Conservation (phyloP, 1,284 basidiomycete genomes). For the Pyrrhoderma lamaoense region DNA sequence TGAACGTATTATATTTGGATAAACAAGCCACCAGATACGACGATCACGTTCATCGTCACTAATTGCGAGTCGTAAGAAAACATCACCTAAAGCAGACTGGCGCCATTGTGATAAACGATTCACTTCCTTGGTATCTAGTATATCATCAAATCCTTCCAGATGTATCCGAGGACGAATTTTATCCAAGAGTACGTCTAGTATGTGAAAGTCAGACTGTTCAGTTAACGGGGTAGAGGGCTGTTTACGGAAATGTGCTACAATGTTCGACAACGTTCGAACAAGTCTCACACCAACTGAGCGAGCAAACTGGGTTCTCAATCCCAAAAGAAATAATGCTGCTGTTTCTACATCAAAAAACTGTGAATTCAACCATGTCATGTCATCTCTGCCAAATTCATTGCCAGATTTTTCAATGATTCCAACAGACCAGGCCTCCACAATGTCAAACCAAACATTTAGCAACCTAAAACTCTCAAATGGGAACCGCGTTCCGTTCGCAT, state of each 20-base stretch:
- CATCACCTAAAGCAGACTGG: conserved; percentile 43
- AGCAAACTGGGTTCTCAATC: conserved; percentile 47
- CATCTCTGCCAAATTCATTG: conserved; percentile 34
- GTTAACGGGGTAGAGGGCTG: conserved; percentile 27
- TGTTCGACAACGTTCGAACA: conserved; percentile 43
- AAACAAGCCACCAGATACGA: conserved; percentile 65
- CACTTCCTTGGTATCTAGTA: conserved; percentile 52
- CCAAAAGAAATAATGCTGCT: conserved; percentile 74
- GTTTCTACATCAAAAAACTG: conserved; percentile 61
- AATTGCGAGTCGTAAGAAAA: conserved; percentile 57
- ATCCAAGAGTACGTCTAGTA: conserved; percentile 47
- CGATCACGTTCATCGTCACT: conserved; percentile 58
- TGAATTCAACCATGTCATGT: conserved; percentile 31
- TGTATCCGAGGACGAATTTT: conserved; percentile 36
- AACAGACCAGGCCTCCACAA: conserved; percentile 66
- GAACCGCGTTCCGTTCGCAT: conserved; percentile 50
- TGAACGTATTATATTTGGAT: conserved; percentile 51
- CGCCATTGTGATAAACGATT: conserved; percentile 58
- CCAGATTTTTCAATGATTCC: conserved; percentile 38
- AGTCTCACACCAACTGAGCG: conserved; percentile 54
- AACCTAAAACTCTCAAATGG: conserved; percentile 60
- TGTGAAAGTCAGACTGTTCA: conserved; percentile 27
- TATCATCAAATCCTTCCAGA: conserved; percentile 58
- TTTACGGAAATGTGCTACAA: conserved; percentile 36
- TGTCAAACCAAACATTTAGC: conserved; percentile 66